phyloP scores from a whole-genome alignment of 2,329 filamentous ascomycete genomes.

The Chaetomium sp. region DNA sequence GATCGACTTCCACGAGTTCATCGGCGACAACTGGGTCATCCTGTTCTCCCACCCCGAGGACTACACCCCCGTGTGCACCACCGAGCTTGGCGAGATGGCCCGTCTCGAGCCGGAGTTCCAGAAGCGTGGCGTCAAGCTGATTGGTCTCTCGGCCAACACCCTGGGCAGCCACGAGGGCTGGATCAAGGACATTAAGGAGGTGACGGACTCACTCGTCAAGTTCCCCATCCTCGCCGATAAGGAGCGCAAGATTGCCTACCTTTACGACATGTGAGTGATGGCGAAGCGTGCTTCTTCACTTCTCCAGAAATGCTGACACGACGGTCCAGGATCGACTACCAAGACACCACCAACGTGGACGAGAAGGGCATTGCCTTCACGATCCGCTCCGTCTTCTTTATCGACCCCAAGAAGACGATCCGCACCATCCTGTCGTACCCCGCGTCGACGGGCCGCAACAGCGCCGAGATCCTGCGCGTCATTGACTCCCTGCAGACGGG shows the following conservation, averaged over 20 bases:
- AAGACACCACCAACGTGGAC: conserved; percentile 80
- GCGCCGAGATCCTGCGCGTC: conserved; percentile 75
- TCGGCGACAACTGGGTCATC: conserved; percentile 77
- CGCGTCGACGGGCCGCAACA: conserved; percentile 84
- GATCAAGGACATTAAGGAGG: conserved; percentile 87
- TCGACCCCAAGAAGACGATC: conserved; percentile 92
- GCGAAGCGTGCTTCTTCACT: not conserved
- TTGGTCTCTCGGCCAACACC: conserved; percentile 86
- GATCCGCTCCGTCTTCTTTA: conserved; percentile 92
- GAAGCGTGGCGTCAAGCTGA: conserved; percentile 86
- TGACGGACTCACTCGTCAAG: conserved; percentile 67
- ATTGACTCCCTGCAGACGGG: conserved; percentile 79
- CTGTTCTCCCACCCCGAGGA: conserved; percentile 87
- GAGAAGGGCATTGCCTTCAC: conserved; percentile 85
- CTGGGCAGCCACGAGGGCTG: conserved; percentile 81
- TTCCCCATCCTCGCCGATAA: conserved; percentile 86
- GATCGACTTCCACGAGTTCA: conserved; percentile 82
- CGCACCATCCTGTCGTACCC: conserved; percentile 91
- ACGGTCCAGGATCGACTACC: conserved; percentile 66
- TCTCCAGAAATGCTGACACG: conserved; percentile 1
- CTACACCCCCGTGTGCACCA: conserved; percentile 95
- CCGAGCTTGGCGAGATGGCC: conserved; percentile 89
- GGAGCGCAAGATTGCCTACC: conserved; percentile 71
- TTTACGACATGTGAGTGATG: conserved; percentile 73
- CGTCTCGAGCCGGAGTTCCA: conserved; percentile 87